Evolutionary conservation across 805 yeast genomes (phyloP).

Genomic region (Blastobotrys terrestris): DNA sequence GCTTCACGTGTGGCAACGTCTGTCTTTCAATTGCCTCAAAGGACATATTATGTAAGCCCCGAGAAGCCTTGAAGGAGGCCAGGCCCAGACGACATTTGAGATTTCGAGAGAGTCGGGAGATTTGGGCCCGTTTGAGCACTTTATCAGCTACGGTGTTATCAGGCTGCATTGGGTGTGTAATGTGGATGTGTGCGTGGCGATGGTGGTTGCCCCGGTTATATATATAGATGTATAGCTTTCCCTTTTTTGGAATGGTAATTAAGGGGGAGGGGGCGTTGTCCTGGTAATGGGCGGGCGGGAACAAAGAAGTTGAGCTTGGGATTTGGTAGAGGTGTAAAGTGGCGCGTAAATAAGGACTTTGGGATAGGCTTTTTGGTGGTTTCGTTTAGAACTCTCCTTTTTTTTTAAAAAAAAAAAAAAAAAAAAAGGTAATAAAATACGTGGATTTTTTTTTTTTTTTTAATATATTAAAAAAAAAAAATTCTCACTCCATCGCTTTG

Average conservation of each 20-base stretch:
- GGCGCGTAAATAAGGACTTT: neutral
- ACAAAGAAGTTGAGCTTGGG: neutral
- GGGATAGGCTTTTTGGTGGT: too few species aligned
- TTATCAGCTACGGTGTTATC: conserved; percentile 21
- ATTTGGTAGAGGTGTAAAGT: neutral
- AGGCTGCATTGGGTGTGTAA: neutral
- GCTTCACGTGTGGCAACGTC: neutral
- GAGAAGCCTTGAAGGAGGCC: conserved; percentile 36
- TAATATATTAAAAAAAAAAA: too few species aligned
- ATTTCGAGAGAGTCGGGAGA: conserved; percentile 36
- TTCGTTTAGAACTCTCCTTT: too few species aligned
- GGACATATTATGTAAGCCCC: conserved; percentile 33
- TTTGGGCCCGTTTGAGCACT: conserved; percentile 37
- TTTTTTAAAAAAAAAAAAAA: too few species aligned
- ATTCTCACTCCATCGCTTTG: neutral
- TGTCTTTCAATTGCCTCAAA: conserved; percentile 1
- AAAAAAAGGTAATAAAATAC: too few species aligned
- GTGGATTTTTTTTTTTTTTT: too few species aligned
- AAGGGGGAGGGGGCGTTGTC: conserved; percentile 1
- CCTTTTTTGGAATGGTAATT: neutral
- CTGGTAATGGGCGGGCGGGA: neutral
- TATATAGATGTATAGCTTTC: neutral
- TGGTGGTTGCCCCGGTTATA: conserved; percentile 1
- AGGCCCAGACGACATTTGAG: conserved; percentile 37
- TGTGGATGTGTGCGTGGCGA: neutral